Percentiles rank a stretch among this genome's conserved stretches.
phyloP scores from a whole-genome alignment of 208 protist genomes.

The Trypanosoma mega region DNA sequence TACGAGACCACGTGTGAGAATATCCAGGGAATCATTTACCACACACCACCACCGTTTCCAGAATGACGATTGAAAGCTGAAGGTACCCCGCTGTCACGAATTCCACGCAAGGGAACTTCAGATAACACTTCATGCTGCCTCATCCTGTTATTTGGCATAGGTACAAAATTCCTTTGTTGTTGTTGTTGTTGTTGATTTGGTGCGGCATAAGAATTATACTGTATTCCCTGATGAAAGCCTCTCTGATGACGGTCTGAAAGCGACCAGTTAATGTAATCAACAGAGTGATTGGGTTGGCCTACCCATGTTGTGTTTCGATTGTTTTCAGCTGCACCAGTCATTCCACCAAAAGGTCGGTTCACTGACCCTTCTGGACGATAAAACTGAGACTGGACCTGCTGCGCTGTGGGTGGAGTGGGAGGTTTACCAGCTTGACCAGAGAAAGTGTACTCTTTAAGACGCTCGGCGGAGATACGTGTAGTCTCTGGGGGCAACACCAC shows the following conservation, averaged over 20 bases:
- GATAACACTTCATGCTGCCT: conserved; percentile 14
- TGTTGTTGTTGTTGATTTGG: conserved; percentile 22
- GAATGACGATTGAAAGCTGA: conserved; percentile 32
- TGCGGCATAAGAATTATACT: conserved; percentile 54
- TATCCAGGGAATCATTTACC: conserved; percentile 28
- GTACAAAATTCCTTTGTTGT: conserved; percentile 19
- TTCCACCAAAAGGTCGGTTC: conserved; percentile 12
- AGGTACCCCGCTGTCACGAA: conserved; percentile 26
- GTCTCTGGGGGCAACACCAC: conserved; percentile 42
- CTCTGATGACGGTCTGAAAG: conserved; percentile 24
- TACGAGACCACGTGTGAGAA: neutral
- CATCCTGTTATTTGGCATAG: conserved; percentile 10
- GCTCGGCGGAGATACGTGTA: conserved; percentile 26
- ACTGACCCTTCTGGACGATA: conserved; percentile 46
- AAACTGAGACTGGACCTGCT: conserved; percentile 35
- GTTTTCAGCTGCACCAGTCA: conserved; percentile 11
- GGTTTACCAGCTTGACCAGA: conserved; percentile 55
- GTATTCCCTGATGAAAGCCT: conserved; percentile 35
- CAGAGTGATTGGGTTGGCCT: conserved; percentile 10
- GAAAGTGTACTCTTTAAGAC: conserved; percentile 40
- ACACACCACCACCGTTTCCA: conserved; percentile 43
- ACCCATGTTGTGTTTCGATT: conserved; percentile 20
- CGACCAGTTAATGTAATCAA: conserved; percentile 35
- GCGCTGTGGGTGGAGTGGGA: conserved; percentile 26
- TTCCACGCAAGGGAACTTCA: conserved; percentile 14